These are phyloP conservation scores for Nakazawaea anatomiae DNA, from an alignment of 805 yeast species.

Conservation along the genomic window DNA sequence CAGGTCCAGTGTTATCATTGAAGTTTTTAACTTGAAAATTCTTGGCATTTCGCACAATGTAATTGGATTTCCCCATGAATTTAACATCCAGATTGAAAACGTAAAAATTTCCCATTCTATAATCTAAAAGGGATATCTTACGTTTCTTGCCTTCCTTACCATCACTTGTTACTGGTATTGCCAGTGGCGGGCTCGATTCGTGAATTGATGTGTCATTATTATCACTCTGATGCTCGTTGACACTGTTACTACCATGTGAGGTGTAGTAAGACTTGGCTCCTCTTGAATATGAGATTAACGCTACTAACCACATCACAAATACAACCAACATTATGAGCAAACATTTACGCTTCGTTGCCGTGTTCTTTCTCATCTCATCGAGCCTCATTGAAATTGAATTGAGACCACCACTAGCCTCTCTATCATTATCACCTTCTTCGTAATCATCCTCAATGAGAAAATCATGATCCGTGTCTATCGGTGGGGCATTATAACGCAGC, in stretches of 20 bases:
- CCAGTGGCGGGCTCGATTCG: conserved; percentile 3
- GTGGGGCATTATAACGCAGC: not conserved
- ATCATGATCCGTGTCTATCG: not conserved
- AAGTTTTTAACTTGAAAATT: conserved; percentile 17
- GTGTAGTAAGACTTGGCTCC: not conserved
- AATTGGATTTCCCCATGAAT: conserved; percentile 21
- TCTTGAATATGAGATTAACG: conserved; percentile 18
- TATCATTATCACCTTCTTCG: not conserved
- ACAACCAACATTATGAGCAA: conserved; percentile 12
- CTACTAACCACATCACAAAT: conserved; percentile 21
- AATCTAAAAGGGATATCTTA: conserved; percentile 21
- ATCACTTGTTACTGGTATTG: not conserved
- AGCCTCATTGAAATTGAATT: not conserved
- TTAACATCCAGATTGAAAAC: conserved; percentile 18
- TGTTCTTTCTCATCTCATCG: not conserved
- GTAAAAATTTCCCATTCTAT: conserved; percentile 23
- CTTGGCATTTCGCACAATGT: conserved; percentile 14
- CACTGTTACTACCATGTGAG: not conserved
- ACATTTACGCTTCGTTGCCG: conserved; percentile 7
- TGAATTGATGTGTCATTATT: conserved; percentile 4
- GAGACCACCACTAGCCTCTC: not conserved
- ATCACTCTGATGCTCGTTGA: not conserved
- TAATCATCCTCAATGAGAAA: not conserved
- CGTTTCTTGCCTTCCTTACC: conserved; percentile 7
- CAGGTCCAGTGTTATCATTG: conserved; percentile 22